Evolutionary conservation across 2,329 filamentous ascomycete genomes (phyloP).

Genomic region (Botryotinia convoluta): DNA sequence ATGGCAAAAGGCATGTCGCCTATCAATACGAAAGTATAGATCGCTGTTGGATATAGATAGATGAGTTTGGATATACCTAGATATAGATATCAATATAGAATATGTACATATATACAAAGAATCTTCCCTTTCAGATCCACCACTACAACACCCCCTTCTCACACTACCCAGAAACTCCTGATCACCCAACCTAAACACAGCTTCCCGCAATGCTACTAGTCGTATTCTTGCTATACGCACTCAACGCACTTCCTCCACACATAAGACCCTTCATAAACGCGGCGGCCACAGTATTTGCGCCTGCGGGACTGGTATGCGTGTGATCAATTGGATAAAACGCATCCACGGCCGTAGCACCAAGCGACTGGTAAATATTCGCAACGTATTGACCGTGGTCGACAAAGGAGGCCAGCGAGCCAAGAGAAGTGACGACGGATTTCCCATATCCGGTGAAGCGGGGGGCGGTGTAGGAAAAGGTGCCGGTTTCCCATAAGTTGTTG

Average conservation of each 20-base stretch:
- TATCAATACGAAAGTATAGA: not conserved
- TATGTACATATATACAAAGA: not conserved
- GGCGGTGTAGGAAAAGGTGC: conserved; percentile 46
- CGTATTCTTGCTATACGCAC: conserved; percentile 32
- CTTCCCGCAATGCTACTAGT: conserved; percentile 32
- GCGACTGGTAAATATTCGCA: conserved; percentile 47
- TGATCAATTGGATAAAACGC: conserved; percentile 55
- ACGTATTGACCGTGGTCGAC: conserved; percentile 58
- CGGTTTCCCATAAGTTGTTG: conserved; percentile 61
- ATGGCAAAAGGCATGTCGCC: conserved; percentile 25
- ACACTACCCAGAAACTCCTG: not conserved
- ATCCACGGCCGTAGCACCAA: conserved; percentile 50
- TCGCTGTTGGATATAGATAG: not conserved
- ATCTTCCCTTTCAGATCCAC: not conserved
- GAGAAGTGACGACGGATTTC: conserved; percentile 43
- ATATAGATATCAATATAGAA: not conserved
- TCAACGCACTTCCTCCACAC: conserved; percentile 30
- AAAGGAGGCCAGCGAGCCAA: conserved; percentile 45
- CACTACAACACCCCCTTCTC: too few species aligned
- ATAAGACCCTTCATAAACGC: conserved; percentile 52
- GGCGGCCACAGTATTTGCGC: conserved; percentile 50
- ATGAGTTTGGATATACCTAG: not conserved
- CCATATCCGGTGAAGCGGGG: conserved; percentile 58
- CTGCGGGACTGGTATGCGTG: conserved; percentile 57
- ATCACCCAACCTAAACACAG: conserved; percentile 26